phyloP scores from a whole-genome alignment of 129 eudicot genomes.

The Centella asiatica region DNA sequence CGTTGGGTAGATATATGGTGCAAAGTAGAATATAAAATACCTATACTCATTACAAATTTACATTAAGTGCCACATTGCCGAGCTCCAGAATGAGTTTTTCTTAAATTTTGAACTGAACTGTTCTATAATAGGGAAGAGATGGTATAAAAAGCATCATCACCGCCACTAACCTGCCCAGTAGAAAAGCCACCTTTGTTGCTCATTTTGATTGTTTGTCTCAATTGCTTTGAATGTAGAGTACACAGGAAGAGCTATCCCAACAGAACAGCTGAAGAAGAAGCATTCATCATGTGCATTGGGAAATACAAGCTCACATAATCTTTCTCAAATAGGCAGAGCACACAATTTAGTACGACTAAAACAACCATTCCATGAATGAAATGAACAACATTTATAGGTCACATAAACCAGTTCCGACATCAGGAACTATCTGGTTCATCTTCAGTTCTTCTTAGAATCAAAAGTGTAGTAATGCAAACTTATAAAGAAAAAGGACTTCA shows the following conservation, averaged over 20 bases:
- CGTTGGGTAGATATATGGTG: background rate
- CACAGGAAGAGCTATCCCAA: conserved; percentile 73
- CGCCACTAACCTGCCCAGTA: conserved; percentile 90
- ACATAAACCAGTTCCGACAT: background rate
- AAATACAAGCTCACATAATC: background rate
- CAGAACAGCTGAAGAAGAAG: conserved; percentile 67
- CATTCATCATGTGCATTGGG: conserved; percentile 11
- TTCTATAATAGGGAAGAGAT: too few species aligned
- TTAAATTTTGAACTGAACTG: background rate
- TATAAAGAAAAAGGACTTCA: background rate
- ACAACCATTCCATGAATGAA: background rate
- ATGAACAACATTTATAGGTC: background rate
- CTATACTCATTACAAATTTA: background rate
- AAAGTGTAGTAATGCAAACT: background rate
- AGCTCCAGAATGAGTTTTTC: background rate
- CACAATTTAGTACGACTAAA: background rate
- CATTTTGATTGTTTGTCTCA: conserved; percentile 47
- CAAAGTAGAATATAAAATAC: background rate
- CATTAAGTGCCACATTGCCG: background rate
- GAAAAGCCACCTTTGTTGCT: conserved; percentile 72
- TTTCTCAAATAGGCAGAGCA: conserved; percentile 5
- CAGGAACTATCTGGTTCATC: background rate
- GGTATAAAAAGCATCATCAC: background rate
- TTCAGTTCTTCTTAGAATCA: too few species aligned
- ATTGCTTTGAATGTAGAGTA: conserved; percentile 88